Conservation (phyloP, 2,329 filamentous ascomycete genomes). For the Catunica adiposa region DNA sequence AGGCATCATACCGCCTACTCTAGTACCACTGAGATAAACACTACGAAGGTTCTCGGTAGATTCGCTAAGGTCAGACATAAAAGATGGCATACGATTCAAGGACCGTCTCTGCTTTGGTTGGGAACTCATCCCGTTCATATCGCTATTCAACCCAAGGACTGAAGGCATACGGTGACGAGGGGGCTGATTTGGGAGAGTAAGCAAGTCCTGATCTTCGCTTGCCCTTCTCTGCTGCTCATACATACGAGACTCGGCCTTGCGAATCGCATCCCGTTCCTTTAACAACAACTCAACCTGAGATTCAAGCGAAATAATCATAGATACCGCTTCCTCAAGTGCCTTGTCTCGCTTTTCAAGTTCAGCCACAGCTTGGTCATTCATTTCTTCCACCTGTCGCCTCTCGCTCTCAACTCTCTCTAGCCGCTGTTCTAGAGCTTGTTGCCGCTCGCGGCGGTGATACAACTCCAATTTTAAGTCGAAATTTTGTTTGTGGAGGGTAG, state of each 20-base stretch:
- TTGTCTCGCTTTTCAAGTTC: constrained; percentile 54
- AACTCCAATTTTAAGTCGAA: constrained; percentile 62
- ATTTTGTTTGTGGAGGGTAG: constrained; percentile 56
- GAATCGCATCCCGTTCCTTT: constrained; percentile 36
- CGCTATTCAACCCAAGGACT: constrained; percentile 18
- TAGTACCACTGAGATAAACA: constrained; percentile 34
- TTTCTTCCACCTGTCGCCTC: constrained; percentile 35
- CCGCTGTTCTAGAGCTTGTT: constrained; percentile 40
- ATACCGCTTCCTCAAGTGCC: constrained; percentile 53
- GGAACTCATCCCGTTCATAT: neutral
- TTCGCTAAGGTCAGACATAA: constrained; percentile 42
- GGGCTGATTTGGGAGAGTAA: neutral
- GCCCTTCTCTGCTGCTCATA: constrained; percentile 12
- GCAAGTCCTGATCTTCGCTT: constrained; percentile 13
- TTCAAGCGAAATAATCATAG: constrained; percentile 51
- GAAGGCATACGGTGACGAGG: constrained; percentile 3
- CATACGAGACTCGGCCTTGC: constrained; percentile 27
- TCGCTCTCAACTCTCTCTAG: constrained; percentile 39
- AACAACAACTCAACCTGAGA: constrained; percentile 38
- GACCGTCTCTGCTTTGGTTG: constrained; percentile 14
- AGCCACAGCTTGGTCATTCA: constrained; percentile 40
- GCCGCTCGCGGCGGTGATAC: constrained; percentile 50
- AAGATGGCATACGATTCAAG: constrained; percentile 46
- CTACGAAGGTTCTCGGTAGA: constrained; percentile 44
- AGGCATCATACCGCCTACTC: constrained; percentile 30